A percentile compares a stretch with the other conserved stretches of the same genome.
phyloP scores from a whole-genome alignment of 495 filamentous ascomycete species.

The Neurospora sp. region DNA sequence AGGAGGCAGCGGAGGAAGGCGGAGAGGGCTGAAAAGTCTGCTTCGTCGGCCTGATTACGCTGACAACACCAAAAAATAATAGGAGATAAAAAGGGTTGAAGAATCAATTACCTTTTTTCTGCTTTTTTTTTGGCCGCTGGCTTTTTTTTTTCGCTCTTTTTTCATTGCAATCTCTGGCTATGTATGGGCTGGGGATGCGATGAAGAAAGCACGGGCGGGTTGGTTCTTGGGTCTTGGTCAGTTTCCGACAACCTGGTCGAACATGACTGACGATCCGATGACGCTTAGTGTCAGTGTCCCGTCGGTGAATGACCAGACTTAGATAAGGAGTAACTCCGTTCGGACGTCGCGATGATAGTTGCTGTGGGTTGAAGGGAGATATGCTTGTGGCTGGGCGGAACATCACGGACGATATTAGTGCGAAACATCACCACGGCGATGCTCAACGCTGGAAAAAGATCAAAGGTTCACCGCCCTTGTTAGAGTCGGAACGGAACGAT shows the following conservation, averaged over 20 bases:
- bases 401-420: not conserved
- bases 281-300: not conserved
- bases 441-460: too few relatives aligned
- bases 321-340: not conserved
- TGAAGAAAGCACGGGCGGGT: not conserved
- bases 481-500: too few relatives aligned
- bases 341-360: not conserved
- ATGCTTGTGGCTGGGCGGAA: not conserved
- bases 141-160: not conserved
- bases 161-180: not conserved
- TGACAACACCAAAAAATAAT: not conserved
- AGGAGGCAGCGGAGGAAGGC: not conserved
- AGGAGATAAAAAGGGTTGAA: not conserved
- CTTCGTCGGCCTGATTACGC: not conserved
- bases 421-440: not conserved
- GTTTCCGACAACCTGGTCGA: not conserved
- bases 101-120: not conserved
- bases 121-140: not conserved
- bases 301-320: not conserved
- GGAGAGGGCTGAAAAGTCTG: not conserved
- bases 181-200: not conserved
- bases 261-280: not conserved
- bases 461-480: too few relatives aligned
- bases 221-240: not conserved
- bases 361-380: not conserved